Base-by-base conservation (phyloP, 176 grass and related monocot species). In the Eleusine indica region DNA sequence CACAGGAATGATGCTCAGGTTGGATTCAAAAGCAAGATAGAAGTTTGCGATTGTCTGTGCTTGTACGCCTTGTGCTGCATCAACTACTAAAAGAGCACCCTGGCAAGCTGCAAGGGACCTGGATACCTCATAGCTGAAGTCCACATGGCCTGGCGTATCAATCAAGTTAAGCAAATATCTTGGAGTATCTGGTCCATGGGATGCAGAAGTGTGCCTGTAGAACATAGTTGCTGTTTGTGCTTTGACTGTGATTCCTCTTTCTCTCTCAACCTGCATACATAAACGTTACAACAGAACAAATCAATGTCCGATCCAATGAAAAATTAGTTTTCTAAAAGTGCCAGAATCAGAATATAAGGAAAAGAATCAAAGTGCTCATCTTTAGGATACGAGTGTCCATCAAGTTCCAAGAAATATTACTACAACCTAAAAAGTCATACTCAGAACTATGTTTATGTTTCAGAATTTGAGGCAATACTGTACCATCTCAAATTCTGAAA, bases 171-270 rank as follows among this genome's bases (percentile, higher is more conserved):
- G 75, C 38, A 98, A 78, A 91, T 92, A 98, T 69, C n/a, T 89
- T 62, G 73, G 84, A 12, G 15, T 7, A 68, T 81, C 74, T 85
- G 68, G 44, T 14, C 32, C 51, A 53, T 80, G 21, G 52, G 78
- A 79, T 39, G 57, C 74, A 70, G 66, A 16, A 15, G 28, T 60
- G 70, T 77, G 73, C 38, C 58, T 90, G 66, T 98, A 90, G 91
- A 98, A 98, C 95, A 98, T 95, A 44, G 95, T 91, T 85, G 95
- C 95, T 9, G 95, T 98, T 80, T 98, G 95, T 78, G 95, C 95
- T 91, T 98, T 98, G 57, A 98, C 95, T 0, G 95, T 98, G 73
- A 98, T 98, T 10, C 95, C 95, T 52, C 95, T 94, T 71, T 98
- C 95, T 75, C 93, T 95, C 83, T 98, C 95, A 82, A 98, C 95